A percentile compares a stretch with the other conserved stretches of the same genome.
Conservation (phyloP, 805 yeast species). For the Priceomyces carsonii region DNA sequence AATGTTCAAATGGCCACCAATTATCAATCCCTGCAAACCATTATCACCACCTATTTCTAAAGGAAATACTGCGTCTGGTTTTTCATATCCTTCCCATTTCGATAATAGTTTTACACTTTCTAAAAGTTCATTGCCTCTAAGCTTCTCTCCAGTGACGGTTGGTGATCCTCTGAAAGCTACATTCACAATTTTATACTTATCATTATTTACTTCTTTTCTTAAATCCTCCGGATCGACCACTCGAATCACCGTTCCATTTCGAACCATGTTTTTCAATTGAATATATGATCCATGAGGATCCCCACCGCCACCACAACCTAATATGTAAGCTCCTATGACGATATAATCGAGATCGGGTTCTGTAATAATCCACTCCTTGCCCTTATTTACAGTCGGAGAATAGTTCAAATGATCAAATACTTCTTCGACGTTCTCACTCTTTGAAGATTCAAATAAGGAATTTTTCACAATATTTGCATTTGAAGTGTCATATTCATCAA, state of each 20-base stretch:
- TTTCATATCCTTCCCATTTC: conserved; percentile 21
- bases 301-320: conserved; percentile 57
- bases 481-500: no score
- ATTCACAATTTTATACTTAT: conserved; percentile 30
- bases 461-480: no score
- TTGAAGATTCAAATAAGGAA: conserved; percentile 2
- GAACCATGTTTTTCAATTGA: conserved; percentile 30
- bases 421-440: conserved; percentile 2
- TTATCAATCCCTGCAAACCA: conserved; percentile 27
- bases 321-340: conserved; percentile 45
- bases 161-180: conserved; percentile 44
- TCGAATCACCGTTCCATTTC: conserved; percentile 31
- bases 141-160: conserved; percentile 45
- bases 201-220: conserved; percentile 18
- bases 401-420: conserved; percentile 16
- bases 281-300: conserved; percentile 43
- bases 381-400: conserved; percentile 23
- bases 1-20: conserved; percentile 16
- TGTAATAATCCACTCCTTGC: conserved; percentile 39
- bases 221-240: conserved; percentile 37
- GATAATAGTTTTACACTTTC: conserved; percentile 28
- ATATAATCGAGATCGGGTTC: conserved; percentile 43
- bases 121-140: conserved; percentile 38
- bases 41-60: conserved; percentile 49
- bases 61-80: conserved; percentile 36